Percentiles rank a stretch among this genome's conserved stretches.
Conservation (phyloP, 78 protist species). For the Emiliania huxleyi region DNA sequence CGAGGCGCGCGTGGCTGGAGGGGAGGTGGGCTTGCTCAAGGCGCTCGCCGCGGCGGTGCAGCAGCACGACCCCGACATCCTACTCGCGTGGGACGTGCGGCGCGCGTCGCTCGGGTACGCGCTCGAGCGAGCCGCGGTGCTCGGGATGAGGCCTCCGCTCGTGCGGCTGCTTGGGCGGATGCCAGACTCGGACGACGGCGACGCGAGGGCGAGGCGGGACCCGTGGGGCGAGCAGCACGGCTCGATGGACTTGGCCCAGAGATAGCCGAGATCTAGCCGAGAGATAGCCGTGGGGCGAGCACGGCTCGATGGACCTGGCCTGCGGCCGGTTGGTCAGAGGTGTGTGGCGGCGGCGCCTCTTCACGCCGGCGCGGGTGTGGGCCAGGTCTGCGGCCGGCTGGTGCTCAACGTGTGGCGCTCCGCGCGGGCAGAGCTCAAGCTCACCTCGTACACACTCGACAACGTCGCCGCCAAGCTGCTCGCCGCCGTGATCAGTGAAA, state of each 20-base stretch:
- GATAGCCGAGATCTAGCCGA: too few relatives aligned
- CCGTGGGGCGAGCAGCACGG: background rate
- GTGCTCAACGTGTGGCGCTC: conserved; percentile 86
- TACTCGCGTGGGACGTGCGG: conserved; percentile 83
- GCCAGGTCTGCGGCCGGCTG: conserved; percentile 74
- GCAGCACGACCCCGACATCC: conserved; percentile 76
- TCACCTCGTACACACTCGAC: background rate
- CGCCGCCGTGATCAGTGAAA: too few relatives aligned
- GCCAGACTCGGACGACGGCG: background rate
- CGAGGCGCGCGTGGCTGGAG: background rate
- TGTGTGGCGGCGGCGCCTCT: too few relatives aligned
- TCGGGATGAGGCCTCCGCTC: background rate
- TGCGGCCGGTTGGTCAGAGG: too few relatives aligned
- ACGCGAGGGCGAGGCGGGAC: background rate
- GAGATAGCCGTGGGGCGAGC: too few relatives aligned
- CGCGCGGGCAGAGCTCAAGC: conserved; percentile 72
- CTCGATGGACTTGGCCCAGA: too few relatives aligned
- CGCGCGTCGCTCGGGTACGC: conserved; percentile 75
- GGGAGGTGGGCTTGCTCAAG: background rate
- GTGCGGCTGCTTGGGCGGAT: background rate
- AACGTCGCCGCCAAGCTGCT: background rate
- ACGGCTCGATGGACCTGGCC: too few relatives aligned
- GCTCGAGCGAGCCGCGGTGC: conserved; percentile 58
- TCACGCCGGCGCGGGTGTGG: background rate
- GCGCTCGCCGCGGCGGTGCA: conserved; percentile 52